These are phyloP conservation scores for Plantago lanceolata DNA, from an alignment of 305 asterid genomes.

Conservation along the genomic window DNA sequence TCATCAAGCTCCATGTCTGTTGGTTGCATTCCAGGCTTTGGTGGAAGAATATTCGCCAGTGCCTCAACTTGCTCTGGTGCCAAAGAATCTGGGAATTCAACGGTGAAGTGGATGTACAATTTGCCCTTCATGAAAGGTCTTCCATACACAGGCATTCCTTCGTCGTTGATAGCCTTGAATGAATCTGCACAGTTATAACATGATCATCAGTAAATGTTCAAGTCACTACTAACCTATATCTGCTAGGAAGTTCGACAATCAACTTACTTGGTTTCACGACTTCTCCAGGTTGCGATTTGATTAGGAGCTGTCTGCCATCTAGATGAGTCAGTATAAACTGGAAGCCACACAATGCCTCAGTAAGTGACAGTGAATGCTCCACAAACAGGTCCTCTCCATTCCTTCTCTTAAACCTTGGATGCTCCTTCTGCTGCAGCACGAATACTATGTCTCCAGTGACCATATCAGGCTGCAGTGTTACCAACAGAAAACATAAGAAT, in stretches of 20 bases:
- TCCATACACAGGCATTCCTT: slow-evolving; percentile 60
- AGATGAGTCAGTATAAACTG: slow-evolving; percentile 54
- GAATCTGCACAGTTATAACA: slow-evolving; percentile 34
- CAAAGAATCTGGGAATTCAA: slow-evolving; percentile 48
- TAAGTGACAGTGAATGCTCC: slow-evolving; percentile 45
- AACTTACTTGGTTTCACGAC: slow-evolving; percentile 56
- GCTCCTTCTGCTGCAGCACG: slow-evolving; percentile 54
- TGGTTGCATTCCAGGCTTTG: slow-evolving; percentile 26
- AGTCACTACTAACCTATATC: not conserved
- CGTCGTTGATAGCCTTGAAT: slow-evolving; percentile 53
- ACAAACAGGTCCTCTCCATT: slow-evolving; percentile 43
- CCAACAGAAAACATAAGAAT: slow-evolving; percentile 7
- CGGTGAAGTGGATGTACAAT: slow-evolving; percentile 53
- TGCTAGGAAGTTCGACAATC: not conserved
- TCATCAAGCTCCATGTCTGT: slow-evolving; percentile 47
- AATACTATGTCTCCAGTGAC: slow-evolving; percentile 53
- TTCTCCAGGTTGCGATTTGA: slow-evolving; percentile 62
- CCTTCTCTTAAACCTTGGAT: slow-evolving; percentile 49
- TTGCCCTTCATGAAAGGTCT: slow-evolving; percentile 61
- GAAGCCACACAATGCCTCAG: slow-evolving; percentile 64
- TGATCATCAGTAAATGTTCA: no score
- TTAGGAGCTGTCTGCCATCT: slow-evolving; percentile 56
- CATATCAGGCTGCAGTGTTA: slow-evolving; percentile 51
- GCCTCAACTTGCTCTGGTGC: slow-evolving; percentile 32
- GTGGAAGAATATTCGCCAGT: slow-evolving; percentile 33